Conservation (phyloP, 1,139 yeast genomes). For the Diutina scorzettiae region DNA sequence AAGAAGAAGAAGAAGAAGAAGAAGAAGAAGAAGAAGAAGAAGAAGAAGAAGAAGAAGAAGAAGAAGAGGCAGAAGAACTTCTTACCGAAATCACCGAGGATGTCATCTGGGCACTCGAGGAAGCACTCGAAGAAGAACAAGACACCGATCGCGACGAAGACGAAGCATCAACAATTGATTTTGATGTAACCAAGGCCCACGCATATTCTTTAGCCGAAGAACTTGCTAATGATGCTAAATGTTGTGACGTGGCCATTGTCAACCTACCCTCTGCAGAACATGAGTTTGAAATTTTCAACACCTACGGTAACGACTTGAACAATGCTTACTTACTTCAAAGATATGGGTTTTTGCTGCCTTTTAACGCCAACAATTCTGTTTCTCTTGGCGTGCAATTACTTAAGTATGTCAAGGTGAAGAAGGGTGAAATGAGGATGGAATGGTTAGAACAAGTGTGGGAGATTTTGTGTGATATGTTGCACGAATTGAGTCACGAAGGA, state of each 20-base stretch:
- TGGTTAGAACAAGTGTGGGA: slow-evolving; percentile 2
- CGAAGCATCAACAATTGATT: slow-evolving; percentile 4
- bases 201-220: slow-evolving; percentile 18
- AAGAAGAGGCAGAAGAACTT: slow-evolving; percentile 12
- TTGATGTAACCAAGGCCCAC: slow-evolving; percentile 5
- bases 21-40: background rate
- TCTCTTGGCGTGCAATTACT: slow-evolving; percentile 44
- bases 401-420: slow-evolving; percentile 17
- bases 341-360: slow-evolving; percentile 56
- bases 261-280: slow-evolving; percentile 28
- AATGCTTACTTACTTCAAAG: slow-evolving; percentile 57
- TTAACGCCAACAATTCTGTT: slow-evolving; percentile 38
- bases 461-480: background rate
- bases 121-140: slow-evolving; percentile 8
- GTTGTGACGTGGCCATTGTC: slow-evolving; percentile 47
- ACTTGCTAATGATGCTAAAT: slow-evolving; percentile 24
- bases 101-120: slow-evolving; percentile 21
- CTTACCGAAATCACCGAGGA: slow-evolving; percentile 25
- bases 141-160: slow-evolving; percentile 1
- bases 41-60: slow-evolving; percentile 9
- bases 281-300: slow-evolving; percentile 51
- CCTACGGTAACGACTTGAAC: slow-evolving; percentile 59
- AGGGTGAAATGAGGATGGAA: slow-evolving; percentile 6
- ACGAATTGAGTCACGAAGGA: background rate
- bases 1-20: background rate